Evolutionary conservation across 768 basidiomycete species (phyloP), one percentile per base, ranked within the genome.

Genomic region (Trametes punicea): DNA sequence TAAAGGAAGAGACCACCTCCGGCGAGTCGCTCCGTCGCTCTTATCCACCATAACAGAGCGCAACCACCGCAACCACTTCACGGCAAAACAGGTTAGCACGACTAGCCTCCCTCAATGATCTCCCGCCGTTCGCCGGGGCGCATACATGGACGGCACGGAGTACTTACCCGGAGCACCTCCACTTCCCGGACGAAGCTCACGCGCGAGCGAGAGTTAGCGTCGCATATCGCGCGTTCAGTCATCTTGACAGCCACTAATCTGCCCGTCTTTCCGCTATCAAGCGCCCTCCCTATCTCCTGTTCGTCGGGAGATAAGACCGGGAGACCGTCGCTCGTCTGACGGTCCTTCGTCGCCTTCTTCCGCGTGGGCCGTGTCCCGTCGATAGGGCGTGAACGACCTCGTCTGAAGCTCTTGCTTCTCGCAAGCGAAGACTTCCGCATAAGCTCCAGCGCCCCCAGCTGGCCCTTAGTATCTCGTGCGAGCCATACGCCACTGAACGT

Each of bases 121-220:
- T 42, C 40, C 29, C 41, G 39, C 49, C 29, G 18, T 26, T 36
- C 6, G 10, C 21, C 51, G 21, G 25, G 18, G 20, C 50, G 10
- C 18, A 42, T n/a, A 56, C 50, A 59, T 6, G 13, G 23, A n/a
- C 36, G 45, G n/a, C 38, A 47, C 27, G 21, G 38, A 56, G 23
- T 30, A 74, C 82, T 69, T 64, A 87, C 87, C 71, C 85, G 78
- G n/a, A 93, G 72, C 3, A 94, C 85, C 66, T 90, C 88, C 15
- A 91, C 90, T 71, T 93, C 91, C 25, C 91, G 75, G 26, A 90
- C 81, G 62, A 93, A 92, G 44, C 82, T 83, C 44, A 90, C 87
- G 36, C 88, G 67, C 54, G 88, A 90, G 54, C 90, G 72, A 56
- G 90, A 85, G 64, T 85, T 84, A 59, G 80, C 78, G 23, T 74